Base-by-base conservation (phyloP, 768 basidiomycete species). In the Pisolithus sp. region DNA sequence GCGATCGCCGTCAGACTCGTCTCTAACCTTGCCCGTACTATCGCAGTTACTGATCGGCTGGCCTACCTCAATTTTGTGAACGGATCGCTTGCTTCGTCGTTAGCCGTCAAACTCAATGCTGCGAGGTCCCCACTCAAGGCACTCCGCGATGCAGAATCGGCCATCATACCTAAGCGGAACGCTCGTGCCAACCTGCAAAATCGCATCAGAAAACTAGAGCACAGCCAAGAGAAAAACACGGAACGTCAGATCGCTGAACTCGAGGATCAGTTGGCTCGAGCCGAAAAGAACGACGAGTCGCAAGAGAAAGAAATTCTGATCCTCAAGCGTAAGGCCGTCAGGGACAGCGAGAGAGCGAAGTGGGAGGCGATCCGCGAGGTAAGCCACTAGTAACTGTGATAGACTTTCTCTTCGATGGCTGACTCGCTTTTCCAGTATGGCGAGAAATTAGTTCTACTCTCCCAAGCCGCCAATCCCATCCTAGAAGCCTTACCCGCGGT, bases 361-460 rank as follows among this genome's bases (percentile, higher is more conserved):
- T 93, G 91, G 89, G 80, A 85, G 40, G 90, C 90, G 10, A 68
- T 91, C 47, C 76, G 81, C 62, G 90, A 93, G 80, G 89, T 88
- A 59, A 50, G 62, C 59, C 26, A 10, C 48, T 30, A 26, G 20
- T 24, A 23, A 7, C n/a, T 40, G n/a, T 45, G 15, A 34, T 21
- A 2, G 7, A 13, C 26, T 6, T n/a, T 23, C 21, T 2, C 49
- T 10, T 39, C 30, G 13, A 44, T 53, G 2, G 21, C 34, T 34
- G 34, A 49, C 61, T 7, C 24, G 7, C 24, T 7, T 37, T 38
- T 49, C 2, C 50, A 92, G 89, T 93, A 85, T 52, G 87, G 80
- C 43, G 90, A 93, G 66, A 93, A 92, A 63, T 68, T 93, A 4
- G 70, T 83, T 1, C 73, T 93, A 5, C 64, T 92, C 7, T 77